Evolutionary conservation across 179 eudicot species (phyloP).

Genomic region (Spinacia oleracea): DNA sequence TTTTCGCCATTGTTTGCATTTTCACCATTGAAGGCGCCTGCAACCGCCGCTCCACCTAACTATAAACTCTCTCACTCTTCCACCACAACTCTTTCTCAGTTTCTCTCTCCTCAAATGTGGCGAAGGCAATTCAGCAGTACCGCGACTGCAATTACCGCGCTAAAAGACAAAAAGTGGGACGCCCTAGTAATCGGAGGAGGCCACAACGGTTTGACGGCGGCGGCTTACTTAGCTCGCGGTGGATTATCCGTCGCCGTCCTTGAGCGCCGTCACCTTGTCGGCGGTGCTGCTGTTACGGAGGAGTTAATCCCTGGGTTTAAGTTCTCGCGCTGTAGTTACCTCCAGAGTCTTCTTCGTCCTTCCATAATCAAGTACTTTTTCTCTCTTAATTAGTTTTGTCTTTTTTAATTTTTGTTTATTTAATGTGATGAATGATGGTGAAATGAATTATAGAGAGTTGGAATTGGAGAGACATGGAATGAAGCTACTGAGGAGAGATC

Average conservation of each 20-base stretch:
- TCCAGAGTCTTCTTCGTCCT: conserved; percentile 98
- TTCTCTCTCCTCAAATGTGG: background rate
- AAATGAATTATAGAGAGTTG: conserved; percentile 54
- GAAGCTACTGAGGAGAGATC: conserved; percentile 74
- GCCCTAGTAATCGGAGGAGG: conserved; percentile 91
- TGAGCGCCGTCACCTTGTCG: conserved; percentile 85
- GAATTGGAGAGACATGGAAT: conserved; percentile 82
- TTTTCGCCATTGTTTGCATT: conserved; percentile 31
- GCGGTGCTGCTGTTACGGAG: conserved; percentile 99
- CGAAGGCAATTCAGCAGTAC: conserved; percentile 46
- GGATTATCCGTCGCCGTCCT: conserved; percentile 96
- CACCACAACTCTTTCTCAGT: background rate
- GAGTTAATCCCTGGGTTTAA: conserved; percentile 88
- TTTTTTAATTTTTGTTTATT: background rate
- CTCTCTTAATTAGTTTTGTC: background rate
- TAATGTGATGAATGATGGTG: conserved; percentile 3
- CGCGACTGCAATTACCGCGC: conserved; percentile 29
- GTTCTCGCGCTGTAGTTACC: conserved; percentile 98
- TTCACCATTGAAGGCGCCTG: conserved; percentile 38
- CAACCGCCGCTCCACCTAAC: conserved; percentile 24
- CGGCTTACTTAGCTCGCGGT: conserved; percentile 87
- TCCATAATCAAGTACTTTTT: conserved; percentile 53
- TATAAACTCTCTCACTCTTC: no score
- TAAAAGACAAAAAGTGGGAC: conserved; percentile 75
- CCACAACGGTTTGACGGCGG: conserved; percentile 94